Percentiles rank a stretch among this genome's conserved stretches.
phyloP scores from a whole-genome alignment of 148 eudicot genomes.

The Fagopyrum esculentum region DNA sequence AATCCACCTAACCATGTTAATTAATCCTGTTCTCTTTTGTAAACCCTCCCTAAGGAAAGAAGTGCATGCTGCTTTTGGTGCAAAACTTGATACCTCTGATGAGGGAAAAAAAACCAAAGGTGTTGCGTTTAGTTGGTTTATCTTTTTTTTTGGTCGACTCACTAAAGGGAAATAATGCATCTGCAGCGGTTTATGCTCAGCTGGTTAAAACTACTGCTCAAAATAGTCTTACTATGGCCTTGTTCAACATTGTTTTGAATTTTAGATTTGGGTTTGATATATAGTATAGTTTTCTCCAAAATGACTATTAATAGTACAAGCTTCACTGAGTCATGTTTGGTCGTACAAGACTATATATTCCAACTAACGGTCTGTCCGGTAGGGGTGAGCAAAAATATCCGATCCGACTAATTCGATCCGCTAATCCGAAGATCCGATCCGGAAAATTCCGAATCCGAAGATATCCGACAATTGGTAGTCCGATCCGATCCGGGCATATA shows the following conservation, averaged over 20 bases:
- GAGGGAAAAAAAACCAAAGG: not conserved
- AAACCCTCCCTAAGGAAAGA: not conserved
- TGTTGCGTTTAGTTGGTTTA: not conserved
- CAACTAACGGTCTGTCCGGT: no score
- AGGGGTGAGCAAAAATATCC: no score
- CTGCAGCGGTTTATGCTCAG: not conserved
- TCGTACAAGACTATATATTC: no score
- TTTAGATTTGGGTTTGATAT: not conserved
- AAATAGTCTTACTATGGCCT: not conserved
- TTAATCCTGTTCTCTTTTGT: not conserved
- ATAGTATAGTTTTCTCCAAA: no score
- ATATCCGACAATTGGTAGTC: no score
- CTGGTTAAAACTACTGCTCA: not conserved
- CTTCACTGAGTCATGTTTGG: no score
- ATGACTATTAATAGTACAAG: no score
- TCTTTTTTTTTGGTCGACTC: not conserved
- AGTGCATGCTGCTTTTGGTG: not conserved
- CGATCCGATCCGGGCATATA: no score
- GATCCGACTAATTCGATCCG: no score
- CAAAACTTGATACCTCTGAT: not conserved
- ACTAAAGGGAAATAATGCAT: not conserved
- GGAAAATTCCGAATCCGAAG: no score
- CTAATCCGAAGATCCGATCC: no score
- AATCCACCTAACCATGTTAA: not conserved
- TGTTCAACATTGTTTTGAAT: not conserved